Percentiles rank a stretch among this genome's conserved stretches.
These are phyloP conservation scores for Helianthus tuberosus DNA, from an alignment of 129 eudicot genomes.

Conservation along the genomic window DNA sequence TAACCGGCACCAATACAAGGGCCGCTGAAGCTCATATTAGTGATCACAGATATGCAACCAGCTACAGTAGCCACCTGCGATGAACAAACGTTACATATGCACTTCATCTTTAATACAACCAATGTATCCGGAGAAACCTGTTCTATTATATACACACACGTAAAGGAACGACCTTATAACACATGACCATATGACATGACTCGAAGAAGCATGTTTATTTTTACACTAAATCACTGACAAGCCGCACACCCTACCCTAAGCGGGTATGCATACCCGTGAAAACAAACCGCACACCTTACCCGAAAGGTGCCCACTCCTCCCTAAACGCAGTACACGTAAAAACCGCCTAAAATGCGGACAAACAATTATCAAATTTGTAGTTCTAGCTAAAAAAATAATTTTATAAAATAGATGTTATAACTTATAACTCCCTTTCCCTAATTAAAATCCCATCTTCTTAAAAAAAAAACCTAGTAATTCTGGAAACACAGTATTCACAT, in stretches of 20 bases:
- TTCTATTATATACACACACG: slow-evolving; percentile 1
- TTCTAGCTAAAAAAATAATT: background rate
- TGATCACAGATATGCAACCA: slow-evolving; percentile 34
- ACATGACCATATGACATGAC: background rate
- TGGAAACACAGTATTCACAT: slow-evolving; percentile 11
- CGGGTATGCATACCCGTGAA: no score
- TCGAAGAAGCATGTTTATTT: background rate
- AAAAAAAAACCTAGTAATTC: slow-evolving; percentile 9
- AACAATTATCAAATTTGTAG: background rate
- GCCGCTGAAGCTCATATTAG: slow-evolving; percentile 70
- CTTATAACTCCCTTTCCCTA: background rate
- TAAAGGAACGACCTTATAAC: background rate
- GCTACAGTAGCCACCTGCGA: slow-evolving; percentile 37
- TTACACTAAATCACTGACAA: background rate
- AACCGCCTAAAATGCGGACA: background rate
- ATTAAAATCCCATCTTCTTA: background rate
- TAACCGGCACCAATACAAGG: slow-evolving; percentile 69
- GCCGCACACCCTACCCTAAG: no score
- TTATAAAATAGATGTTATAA: background rate
- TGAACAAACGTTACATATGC: slow-evolving; percentile 35
- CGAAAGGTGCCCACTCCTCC: no score
- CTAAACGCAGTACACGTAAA: background rate
- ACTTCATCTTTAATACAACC: slow-evolving; percentile 24
- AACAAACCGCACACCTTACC: no score
- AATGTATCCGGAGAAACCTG: slow-evolving; percentile 11